phyloP scores from a whole-genome alignment of 2,329 filamentous ascomycete species.

The Talaromyces sp. region DNA sequence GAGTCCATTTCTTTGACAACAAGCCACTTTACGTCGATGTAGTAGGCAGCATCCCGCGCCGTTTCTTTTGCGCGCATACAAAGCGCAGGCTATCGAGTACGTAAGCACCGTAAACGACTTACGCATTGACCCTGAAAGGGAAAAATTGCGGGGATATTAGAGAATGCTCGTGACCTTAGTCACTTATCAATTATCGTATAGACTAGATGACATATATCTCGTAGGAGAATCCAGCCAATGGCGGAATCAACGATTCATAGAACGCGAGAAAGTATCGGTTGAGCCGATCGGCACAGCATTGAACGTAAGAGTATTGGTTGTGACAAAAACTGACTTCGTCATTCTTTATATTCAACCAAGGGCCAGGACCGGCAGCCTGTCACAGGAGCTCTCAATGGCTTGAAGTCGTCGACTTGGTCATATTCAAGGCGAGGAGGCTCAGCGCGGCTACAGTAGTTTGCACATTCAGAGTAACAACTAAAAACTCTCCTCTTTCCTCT shows the following conservation, averaged over 20 bases:
- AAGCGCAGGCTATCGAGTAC: not conserved
- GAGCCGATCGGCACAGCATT: not conserved
- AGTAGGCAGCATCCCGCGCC: too few species aligned
- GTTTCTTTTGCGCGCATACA: too few species aligned
- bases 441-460: slow-evolving; percentile 12
- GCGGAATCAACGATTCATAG: not conserved
- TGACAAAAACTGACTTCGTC: not conserved
- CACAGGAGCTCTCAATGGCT: not conserved
- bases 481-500: too few species aligned
- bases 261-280: not conserved
- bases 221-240: not conserved
- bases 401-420: not conserved
- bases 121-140: not conserved
- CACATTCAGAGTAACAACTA: too few species aligned
- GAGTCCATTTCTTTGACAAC: not conserved
- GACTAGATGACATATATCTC: not conserved
- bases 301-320: not conserved
- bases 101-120: not conserved
- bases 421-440: not conserved
- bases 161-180: not conserved
- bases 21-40: not conserved
- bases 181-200: too few species aligned
- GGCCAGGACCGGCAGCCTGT: not conserved
- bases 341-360: not conserved
- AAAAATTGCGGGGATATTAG: not conserved